Percentiles rank a stretch among this genome's conserved stretches.
Conservation (phyloP, 768 basidiomycete genomes). For the Mycena metata region DNA sequence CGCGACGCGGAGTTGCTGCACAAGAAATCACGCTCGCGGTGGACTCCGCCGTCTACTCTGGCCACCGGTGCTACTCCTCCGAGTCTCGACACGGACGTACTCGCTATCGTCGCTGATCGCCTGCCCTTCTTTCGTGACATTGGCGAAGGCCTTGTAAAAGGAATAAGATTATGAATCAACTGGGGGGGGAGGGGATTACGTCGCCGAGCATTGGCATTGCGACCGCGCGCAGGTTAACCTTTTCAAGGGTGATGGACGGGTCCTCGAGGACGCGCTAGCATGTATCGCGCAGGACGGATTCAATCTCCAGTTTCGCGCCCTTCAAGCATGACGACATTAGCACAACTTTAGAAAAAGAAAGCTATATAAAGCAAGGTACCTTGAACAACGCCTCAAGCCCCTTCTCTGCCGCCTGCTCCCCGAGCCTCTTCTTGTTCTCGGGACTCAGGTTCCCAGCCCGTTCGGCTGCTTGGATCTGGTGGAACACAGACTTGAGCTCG, state of each 20-base stretch:
- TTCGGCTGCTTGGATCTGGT: conserved; percentile 93
- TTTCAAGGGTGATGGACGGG: conserved; percentile 63
- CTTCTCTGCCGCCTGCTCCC: conserved; percentile 95
- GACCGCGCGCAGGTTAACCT: conserved; percentile 80
- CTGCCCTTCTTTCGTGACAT: conserved; percentile 33
- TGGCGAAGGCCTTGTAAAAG: conserved; percentile 38
- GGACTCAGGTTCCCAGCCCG: conserved; percentile 82
- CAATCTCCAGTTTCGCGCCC: conserved; percentile 93
- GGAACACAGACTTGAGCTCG: conserved; percentile 90
- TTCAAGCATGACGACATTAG: conserved; percentile 42
- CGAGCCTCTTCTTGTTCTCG: conserved; percentile 85
- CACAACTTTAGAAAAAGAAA: neutral
- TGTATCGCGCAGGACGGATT: conserved; percentile 89
- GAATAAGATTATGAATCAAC: neutral
- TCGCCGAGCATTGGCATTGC: conserved; percentile 89
- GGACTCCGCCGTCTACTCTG: conserved; percentile 13
- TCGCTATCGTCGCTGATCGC: conserved; percentile 71
- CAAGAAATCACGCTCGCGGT: conserved; percentile 32
- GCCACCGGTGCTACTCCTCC: conserved; percentile 56
- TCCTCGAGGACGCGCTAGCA: conserved; percentile 86
- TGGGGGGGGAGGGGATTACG: conserved; percentile 15
- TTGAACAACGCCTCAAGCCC: conserved; percentile 93
- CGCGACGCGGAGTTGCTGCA: conserved; percentile 63
- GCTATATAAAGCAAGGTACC: conserved; percentile 54
- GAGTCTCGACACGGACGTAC: conserved; percentile 87